Conservation (phyloP, 2,329 filamentous ascomycete species). For the Massarina eburnea region DNA sequence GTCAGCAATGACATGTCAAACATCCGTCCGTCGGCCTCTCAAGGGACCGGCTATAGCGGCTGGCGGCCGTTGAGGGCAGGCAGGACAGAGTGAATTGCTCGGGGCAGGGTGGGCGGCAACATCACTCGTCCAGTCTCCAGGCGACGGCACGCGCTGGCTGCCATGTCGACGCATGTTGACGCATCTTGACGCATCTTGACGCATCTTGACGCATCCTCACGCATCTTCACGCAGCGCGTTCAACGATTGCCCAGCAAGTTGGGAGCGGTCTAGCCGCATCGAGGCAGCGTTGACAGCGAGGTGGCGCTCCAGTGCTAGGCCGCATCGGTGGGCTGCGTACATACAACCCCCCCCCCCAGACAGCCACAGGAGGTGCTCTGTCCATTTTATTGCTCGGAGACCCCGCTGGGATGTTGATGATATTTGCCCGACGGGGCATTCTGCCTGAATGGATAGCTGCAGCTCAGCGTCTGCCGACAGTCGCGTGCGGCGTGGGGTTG, state of each 20-base stretch:
- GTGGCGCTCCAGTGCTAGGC: neutral
- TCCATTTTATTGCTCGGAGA: constrained; percentile 17
- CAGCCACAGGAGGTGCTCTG: constrained; percentile 15
- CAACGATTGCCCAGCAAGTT: constrained; percentile 11
- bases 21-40: neutral
- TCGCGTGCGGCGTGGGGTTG: constrained; percentile 14
- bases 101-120: too few species aligned
- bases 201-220: too few species aligned
- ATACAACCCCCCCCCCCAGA: constrained; percentile 14
- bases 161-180: too few species aligned
- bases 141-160: too few species aligned
- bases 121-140: too few species aligned
- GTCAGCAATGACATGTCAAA: neutral
- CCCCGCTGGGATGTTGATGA: constrained; percentile 10
- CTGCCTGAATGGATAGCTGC: constrained; percentile 14
- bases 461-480: constrained; percentile 6
- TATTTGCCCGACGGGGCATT: constrained; percentile 13
- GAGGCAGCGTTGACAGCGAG: constrained; percentile 13
- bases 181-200: too few species aligned
- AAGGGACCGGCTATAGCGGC: neutral
- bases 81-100: too few species aligned
- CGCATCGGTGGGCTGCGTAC: constrained; percentile 15
- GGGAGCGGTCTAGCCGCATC: constrained; percentile 13
- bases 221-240: neutral
- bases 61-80: too few species aligned